phyloP scores from a whole-genome alignment of 1,284 basidiomycete species.

The Anthracocystis setariae region DNA sequence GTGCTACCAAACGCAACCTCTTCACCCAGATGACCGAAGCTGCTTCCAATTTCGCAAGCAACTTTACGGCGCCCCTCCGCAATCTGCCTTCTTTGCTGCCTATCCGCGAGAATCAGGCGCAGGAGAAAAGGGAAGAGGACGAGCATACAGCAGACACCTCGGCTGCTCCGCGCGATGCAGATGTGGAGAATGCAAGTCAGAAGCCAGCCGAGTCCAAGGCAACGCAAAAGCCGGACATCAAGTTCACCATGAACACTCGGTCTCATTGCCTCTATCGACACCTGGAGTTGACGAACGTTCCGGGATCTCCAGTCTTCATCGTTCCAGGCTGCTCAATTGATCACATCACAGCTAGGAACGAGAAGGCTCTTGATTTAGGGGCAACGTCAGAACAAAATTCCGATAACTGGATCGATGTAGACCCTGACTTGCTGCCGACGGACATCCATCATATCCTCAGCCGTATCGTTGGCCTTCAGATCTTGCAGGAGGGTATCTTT shows the following conservation, averaged over 20 bases:
- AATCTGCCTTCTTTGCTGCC: conserved; percentile 33
- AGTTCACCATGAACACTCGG: conserved; percentile 36
- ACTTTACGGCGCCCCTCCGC: conserved; percentile 28
- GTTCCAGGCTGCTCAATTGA: conserved; percentile 51
- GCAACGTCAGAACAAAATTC: conserved; percentile 18
- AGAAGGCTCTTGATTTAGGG: conserved; percentile 36
- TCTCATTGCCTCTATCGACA: conserved; percentile 35
- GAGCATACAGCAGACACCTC: neutral
- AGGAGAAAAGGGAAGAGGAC: conserved; percentile 12
- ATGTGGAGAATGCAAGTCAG: neutral
- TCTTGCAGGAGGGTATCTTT: conserved; percentile 42
- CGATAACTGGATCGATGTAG: conserved; percentile 42
- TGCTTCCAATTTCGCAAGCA: conserved; percentile 34
- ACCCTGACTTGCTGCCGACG: conserved; percentile 38
- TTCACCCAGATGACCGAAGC: conserved; percentile 32
- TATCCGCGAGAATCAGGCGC: conserved; percentile 28
- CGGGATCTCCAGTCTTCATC: conserved; percentile 37
- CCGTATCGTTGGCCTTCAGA: conserved; percentile 46
- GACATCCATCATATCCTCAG: conserved; percentile 47
- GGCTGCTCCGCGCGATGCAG: conserved; percentile 1
- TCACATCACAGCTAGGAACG: conserved; percentile 23
- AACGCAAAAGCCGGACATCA: neutral
- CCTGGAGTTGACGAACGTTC: conserved; percentile 22
- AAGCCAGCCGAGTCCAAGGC: conserved; percentile 2
- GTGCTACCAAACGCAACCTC: conserved; percentile 29